phyloP scores from a whole-genome alignment of 2,329 filamentous ascomycete species.

The Aspergillus novoparasiticus region DNA sequence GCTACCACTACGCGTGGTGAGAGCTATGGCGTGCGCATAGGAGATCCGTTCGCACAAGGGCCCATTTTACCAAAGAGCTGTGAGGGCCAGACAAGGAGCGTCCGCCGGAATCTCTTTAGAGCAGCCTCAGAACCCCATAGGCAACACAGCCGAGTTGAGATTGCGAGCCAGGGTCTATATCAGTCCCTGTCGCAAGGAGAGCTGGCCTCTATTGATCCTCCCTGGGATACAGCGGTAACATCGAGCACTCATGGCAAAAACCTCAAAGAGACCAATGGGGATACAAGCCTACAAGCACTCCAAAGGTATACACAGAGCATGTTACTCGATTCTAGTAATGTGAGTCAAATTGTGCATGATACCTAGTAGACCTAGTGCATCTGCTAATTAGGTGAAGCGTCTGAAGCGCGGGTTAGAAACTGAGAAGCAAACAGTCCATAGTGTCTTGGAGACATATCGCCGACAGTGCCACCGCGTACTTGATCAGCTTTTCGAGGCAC shows the following conservation, averaged over 20 bases:
- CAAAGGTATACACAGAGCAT: constrained; percentile 25
- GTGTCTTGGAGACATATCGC: constrained; percentile 49
- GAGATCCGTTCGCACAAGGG: not conserved
- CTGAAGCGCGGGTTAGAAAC: constrained; percentile 50
- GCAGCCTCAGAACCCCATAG: not conserved
- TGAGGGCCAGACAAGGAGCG: not conserved
- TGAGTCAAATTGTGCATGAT: constrained; percentile 21
- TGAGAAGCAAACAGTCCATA: constrained; percentile 48
- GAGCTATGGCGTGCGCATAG: too few species aligned
- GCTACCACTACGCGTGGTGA: not conserved
- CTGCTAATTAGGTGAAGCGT: constrained; percentile 26
- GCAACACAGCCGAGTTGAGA: not conserved
- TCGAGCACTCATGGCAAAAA: not conserved
- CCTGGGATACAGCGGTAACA: not conserved
- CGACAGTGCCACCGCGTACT: constrained; percentile 48
- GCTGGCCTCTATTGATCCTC: not conserved
- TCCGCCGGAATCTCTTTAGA: not conserved
- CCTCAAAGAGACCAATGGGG: constrained; percentile 3
- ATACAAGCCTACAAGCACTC: constrained; percentile 12
- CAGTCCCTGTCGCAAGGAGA: not conserved
- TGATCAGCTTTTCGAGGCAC: constrained; percentile 43
- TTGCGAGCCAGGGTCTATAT: not conserved
- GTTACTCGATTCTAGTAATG: constrained; percentile 31
- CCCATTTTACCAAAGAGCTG: too few species aligned
- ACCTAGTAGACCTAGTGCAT: not conserved